Evolutionary conservation across 2,329 filamentous ascomycete genomes (phyloP).

Genomic region (Trichoderma sp.): DNA sequence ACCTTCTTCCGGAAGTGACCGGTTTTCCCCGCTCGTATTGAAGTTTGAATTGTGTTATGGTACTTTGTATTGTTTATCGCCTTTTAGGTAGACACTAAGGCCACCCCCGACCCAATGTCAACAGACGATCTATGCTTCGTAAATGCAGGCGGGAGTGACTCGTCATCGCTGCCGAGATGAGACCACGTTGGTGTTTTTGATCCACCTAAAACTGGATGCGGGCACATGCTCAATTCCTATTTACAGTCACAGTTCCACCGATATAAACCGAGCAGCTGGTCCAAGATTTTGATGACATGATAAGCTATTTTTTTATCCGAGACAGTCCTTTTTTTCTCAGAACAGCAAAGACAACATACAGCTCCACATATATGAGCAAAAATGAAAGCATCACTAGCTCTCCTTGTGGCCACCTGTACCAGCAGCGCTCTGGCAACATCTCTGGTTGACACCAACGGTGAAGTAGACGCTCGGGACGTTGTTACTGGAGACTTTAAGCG

Average conservation of each 20-base stretch:
- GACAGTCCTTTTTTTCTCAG: no score
- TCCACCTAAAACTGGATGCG: background rate
- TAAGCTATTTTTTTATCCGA: background rate
- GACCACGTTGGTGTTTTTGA: background rate
- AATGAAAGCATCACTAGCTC: constrained; percentile 1
- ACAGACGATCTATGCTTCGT: background rate
- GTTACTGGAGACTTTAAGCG: background rate
- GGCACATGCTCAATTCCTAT: background rate
- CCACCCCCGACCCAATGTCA: background rate
- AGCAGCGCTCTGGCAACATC: background rate
- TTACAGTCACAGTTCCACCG: background rate
- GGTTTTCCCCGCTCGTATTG: background rate
- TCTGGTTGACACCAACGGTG: background rate
- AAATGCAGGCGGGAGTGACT: background rate
- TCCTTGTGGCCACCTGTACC: background rate
- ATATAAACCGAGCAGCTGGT: background rate
- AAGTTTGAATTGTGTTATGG: background rate
- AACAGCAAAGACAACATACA: background rate
- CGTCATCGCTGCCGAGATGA: background rate
- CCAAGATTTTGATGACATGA: background rate
- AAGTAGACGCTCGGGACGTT: background rate
- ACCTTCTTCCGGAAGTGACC: background rate
- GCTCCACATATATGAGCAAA: background rate
- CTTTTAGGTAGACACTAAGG: background rate
- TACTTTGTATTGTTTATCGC: background rate